Evolutionary conservation across 2,329 filamentous ascomycete species (phyloP).

Genomic region (Orbilia oligospora): DNA sequence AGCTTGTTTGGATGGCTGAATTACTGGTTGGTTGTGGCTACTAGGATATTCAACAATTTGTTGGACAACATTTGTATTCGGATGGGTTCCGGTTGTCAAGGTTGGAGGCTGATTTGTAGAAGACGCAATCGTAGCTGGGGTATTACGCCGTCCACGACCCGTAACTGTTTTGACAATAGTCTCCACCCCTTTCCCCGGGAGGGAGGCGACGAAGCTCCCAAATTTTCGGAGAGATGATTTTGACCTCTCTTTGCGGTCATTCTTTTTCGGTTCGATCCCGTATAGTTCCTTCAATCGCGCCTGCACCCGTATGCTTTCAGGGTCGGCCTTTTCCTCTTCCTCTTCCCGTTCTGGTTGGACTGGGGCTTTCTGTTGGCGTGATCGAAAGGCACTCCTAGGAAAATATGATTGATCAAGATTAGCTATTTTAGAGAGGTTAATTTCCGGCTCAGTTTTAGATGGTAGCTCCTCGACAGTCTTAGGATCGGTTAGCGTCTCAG

Average conservation of each 20-base stretch:
- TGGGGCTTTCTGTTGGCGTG: not conserved
- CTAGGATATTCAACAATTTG: not conserved
- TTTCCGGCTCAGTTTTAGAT: not conserved
- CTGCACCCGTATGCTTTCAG: not conserved
- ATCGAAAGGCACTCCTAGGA: not conserved
- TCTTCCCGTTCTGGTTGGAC: not conserved
- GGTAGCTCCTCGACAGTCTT: slow-evolving; percentile 8
- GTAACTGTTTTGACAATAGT: slow-evolving; percentile 1
- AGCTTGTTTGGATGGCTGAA: not conserved
- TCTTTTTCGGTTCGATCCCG: not conserved
- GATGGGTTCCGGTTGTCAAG: not conserved
- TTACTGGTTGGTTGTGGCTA: not conserved
- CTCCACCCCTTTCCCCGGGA: slow-evolving; percentile 17
- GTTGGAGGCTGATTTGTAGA: not conserved
- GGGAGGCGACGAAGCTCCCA: slow-evolving; percentile 1
- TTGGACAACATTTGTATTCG: not conserved
- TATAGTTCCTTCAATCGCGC: not conserved
- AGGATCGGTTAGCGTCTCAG: not conserved
- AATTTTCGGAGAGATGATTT: slow-evolving; percentile 16
- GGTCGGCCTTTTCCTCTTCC: not conserved
- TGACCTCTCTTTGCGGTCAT: not conserved
- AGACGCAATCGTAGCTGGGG: not conserved
- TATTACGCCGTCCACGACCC: not conserved
- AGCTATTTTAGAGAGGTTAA: not conserved
- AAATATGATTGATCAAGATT: not conserved